Evolutionary conservation across 2,329 filamentous ascomycete genomes (phyloP).

Genomic region (Colletotrichum sp.): DNA sequence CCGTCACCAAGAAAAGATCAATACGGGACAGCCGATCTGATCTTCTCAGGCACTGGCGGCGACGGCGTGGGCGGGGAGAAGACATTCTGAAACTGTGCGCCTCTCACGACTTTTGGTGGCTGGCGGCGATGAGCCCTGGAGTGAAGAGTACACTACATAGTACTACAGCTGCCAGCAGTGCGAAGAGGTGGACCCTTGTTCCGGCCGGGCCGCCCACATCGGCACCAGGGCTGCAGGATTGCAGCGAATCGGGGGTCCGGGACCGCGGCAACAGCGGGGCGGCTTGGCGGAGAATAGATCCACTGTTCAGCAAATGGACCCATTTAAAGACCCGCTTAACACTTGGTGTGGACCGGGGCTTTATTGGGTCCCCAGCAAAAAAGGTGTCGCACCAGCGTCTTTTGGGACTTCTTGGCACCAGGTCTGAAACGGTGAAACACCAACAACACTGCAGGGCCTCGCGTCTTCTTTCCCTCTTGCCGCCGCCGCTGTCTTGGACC

Average conservation of each 20-base stretch:
- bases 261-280: background rate
- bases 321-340: background rate
- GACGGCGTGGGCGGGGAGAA: background rate
- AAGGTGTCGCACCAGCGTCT: conserved; percentile 4
- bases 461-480: background rate
- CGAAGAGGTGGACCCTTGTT: background rate
- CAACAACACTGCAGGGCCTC: background rate
- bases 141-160: too few species aligned
- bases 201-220: conserved; percentile 8
- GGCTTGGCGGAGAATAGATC: background rate
- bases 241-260: background rate
- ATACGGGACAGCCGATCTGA: background rate
- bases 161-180: background rate
- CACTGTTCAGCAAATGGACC: background rate
- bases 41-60: background rate
- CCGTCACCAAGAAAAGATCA: conserved; percentile 18
- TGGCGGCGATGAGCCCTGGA: background rate
- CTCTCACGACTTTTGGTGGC: background rate
- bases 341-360: background rate
- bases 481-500: background rate
- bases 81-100: conserved; percentile 4
- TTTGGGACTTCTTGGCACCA: conserved; percentile 13
- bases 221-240: background rate
- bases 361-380: background rate
- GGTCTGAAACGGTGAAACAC: conserved; percentile 17